Percentiles rank a stretch among this genome's conserved stretches.
These are phyloP conservation scores for Aspergillus bertholletiae DNA, from an alignment of 495 filamentous ascomycete species.

Conservation along the genomic window DNA sequence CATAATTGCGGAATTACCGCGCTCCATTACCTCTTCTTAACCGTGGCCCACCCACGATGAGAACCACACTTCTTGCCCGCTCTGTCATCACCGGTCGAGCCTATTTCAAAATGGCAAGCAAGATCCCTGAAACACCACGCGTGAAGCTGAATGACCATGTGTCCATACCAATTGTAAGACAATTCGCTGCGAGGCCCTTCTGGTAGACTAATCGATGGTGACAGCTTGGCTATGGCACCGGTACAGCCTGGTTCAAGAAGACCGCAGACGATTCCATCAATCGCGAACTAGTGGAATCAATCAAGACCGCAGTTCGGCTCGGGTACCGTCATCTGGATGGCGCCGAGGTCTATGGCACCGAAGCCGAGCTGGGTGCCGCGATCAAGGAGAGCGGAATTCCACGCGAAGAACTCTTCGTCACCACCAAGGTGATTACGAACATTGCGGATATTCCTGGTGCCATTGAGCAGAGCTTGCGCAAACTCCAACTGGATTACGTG, in stretches of 20 bases:
- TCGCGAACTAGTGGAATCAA: slow-evolving; percentile 32
- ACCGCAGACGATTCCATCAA: neutral
- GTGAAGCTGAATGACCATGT: neutral
- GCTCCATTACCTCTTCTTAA: neutral
- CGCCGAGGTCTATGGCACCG: slow-evolving; percentile 74
- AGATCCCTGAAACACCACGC: neutral
- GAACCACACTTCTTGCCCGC: neutral
- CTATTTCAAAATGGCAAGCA: neutral
- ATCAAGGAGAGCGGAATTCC: slow-evolving; percentile 56
- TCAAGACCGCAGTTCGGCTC: slow-evolving; percentile 41
- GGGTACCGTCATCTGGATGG: slow-evolving; percentile 72
- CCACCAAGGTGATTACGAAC: slow-evolving; percentile 5
- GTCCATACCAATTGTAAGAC: neutral
- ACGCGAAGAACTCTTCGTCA: slow-evolving; percentile 58
- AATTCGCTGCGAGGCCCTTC: too few species aligned
- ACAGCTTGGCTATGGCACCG: neutral
- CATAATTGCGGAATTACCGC: neutral
- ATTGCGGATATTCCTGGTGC: slow-evolving; percentile 49
- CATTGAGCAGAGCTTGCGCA: slow-evolving; percentile 61
- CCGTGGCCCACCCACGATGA: neutral
- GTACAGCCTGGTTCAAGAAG: neutral
- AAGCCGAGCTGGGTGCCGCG: slow-evolving; percentile 62
- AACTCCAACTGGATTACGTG: slow-evolving; percentile 70
- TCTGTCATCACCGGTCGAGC: neutral
- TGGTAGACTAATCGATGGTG: neutral